These are phyloP conservation scores for Podospora bellae-mahoneyi DNA, from an alignment of 495 filamentous ascomycete species.

Conservation along the genomic window DNA sequence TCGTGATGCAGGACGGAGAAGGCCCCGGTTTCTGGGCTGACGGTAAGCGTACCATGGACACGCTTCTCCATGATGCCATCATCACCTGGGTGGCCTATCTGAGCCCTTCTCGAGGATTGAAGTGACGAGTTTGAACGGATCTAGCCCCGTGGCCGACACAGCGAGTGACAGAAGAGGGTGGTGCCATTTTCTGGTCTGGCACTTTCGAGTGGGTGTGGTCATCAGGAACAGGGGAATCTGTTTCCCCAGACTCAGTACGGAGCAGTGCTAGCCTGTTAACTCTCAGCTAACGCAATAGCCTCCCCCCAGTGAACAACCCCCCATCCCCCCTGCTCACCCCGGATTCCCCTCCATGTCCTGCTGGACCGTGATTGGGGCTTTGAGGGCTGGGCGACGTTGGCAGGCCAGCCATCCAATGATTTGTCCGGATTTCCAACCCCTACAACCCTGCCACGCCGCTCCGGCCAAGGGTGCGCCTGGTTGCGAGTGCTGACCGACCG, in stretches of 20 bases:
- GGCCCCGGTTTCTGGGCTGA: conserved; percentile 15
- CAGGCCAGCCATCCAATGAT: conserved; percentile 15
- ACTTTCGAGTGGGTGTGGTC: background rate
- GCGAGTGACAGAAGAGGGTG: background rate
- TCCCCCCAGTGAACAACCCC: background rate
- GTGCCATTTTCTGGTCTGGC: background rate
- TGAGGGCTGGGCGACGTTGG: conserved; percentile 5
- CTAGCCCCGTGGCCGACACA: background rate
- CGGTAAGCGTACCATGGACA: conserved; percentile 10
- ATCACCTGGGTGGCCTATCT: background rate
- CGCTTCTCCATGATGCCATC: conserved; percentile 7
- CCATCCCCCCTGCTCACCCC: conserved; percentile 27
- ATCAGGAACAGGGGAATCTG: conserved; percentile 6
- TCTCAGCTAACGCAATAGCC: conserved; percentile 7
- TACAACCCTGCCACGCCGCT: conserved; percentile 8
- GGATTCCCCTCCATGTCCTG: conserved; percentile 20
- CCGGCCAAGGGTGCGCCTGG: conserved; percentile 9
- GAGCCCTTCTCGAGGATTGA: background rate
- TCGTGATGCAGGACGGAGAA: conserved; percentile 13
- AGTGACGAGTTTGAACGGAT: background rate
- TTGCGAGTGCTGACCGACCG: conserved; percentile 21
- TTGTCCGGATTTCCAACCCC: background rate
- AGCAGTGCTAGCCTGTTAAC: background rate
- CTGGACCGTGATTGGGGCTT: conserved; percentile 12
- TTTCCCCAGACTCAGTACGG: background rate